phyloP scores from a whole-genome alignment of 2,329 filamentous ascomycete species.

The Talaromyces sp. region DNA sequence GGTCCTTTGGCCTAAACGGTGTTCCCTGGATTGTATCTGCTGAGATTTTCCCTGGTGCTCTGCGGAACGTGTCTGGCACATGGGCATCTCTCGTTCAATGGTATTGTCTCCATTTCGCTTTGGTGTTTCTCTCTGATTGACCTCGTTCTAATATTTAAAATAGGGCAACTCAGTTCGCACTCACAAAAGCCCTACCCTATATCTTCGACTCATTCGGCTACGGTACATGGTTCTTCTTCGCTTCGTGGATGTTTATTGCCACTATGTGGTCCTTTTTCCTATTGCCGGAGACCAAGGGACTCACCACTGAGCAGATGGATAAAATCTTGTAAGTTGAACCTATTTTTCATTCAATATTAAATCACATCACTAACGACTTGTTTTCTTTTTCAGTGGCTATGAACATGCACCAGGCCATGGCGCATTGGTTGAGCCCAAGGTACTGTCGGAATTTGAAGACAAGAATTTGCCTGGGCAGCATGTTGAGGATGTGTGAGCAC shows the following conservation, averaged over 20 bases:
- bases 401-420: background rate
- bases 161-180: slow-evolving; percentile 18
- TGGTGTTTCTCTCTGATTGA: background rate
- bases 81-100: background rate
- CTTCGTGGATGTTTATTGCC: slow-evolving; percentile 29
- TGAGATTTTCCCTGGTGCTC: slow-evolving; percentile 37
- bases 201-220: slow-evolving; percentile 38
- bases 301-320: slow-evolving; percentile 17
- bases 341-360: background rate
- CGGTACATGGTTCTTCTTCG: slow-evolving; percentile 39
- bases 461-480: background rate
- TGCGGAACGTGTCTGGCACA: slow-evolving; percentile 26
- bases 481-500: background rate
- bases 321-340: background rate
- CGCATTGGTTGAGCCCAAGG: background rate
- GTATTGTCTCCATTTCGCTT: background rate
- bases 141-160: background rate
- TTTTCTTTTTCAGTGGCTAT: background rate
- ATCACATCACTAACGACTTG: background rate
- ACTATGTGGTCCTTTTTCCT: slow-evolving; percentile 33
- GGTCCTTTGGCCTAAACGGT: slow-evolving; percentile 37
- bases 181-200: slow-evolving; percentile 35
- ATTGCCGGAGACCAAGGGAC: slow-evolving; percentile 17
- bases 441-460: background rate
- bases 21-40: slow-evolving; percentile 41